phyloP scores from a whole-genome alignment of 768 basidiomycete genomes.

The Lanmaoa rubissima region DNA sequence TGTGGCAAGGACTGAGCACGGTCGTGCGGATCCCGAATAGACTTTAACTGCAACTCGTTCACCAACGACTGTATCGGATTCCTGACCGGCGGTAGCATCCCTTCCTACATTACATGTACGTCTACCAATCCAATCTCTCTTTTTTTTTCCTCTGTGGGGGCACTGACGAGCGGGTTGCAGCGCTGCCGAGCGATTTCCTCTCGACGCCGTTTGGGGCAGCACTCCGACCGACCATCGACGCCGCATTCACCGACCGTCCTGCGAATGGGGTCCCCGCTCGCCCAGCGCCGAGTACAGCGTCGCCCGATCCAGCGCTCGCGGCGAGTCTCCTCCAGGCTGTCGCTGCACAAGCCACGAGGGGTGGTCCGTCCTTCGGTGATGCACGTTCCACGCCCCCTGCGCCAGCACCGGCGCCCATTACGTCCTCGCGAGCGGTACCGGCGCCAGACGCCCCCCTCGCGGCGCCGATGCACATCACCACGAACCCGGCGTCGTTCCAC shows the following conservation, averaged over 20 bases:
- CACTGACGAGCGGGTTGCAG: constrained; percentile 34
- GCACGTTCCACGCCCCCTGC: background rate
- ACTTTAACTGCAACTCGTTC: constrained; percentile 96
- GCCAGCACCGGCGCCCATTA: constrained; percentile 3
- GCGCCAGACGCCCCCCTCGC: constrained; percentile 47
- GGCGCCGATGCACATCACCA: constrained; percentile 66
- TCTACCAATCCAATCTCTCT: background rate
- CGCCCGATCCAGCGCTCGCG: constrained; percentile 49
- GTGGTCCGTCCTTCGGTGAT: constrained; percentile 4
- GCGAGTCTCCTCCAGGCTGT: constrained; percentile 56
- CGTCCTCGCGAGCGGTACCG: constrained; percentile 26
- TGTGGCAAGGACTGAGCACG: background rate
- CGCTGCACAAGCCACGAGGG: constrained; percentile 46
- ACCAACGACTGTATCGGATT: constrained; percentile 88
- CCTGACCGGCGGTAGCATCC: constrained; percentile 80
- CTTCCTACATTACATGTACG: constrained; percentile 75
- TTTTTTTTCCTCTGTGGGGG: too few relatives aligned
- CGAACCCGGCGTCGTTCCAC: constrained; percentile 72
- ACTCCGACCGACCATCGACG: constrained; percentile 86
- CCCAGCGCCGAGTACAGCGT: constrained; percentile 23
- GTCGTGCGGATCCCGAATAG: constrained; percentile 33
- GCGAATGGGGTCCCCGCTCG: constrained; percentile 31
- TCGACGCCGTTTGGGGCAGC: constrained; percentile 86
- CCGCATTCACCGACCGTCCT: constrained; percentile 65
- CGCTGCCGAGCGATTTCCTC: constrained; percentile 79